Base-by-base conservation (phyloP, 768 basidiomycete genomes). In the Pulveroboletus frians region DNA sequence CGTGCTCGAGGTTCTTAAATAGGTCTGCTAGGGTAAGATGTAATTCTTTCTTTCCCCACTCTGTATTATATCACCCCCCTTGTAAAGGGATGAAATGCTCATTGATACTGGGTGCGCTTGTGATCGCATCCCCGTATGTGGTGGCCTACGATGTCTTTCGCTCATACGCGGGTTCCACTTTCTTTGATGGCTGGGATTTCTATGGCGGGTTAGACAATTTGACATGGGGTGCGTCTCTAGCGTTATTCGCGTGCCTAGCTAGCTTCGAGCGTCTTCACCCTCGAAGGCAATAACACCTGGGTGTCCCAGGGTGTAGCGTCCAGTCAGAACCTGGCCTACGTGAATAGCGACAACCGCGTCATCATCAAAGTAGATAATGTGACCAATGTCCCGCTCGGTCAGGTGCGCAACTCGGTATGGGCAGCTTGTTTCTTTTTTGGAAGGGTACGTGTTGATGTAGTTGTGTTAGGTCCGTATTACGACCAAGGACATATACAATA, bases 351-450 rank as follows among this genome's bases (percentile, higher is more conserved):
- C 1, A 81, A 85, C 7, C 79, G 83, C 47, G 83, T 81, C 5
- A 74, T 92, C 52, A 71, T 92, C 42, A 81, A 76, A 57, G 88
- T 91, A 6, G 88, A 91, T 71, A 88, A 88, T 59, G 66, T 69
- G 8, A 80, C 79, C 10, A 73, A 73, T 39, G 76, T 88, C 1
- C 65, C 71, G 14, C 66, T 63, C 21, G 74, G 75, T 47, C 58
- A 78, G 38, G 75, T 79, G 52, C 71, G 88, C 36, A 78, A 83
- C 54, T 76, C 86, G 26, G 86, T 88, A 50, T 2, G 46, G 3
- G n/a, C 17, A 1, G 9, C 3, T 31, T 3, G 23, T 9, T 39
- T 37, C 38, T 20, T 23, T 26, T 34, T 21, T 15, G n/a, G 40
- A 21, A 26, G 0, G 17, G 13, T 1, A 23, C 3, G 37, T 23